Percentiles rank a stretch among this genome's conserved stretches.
Evolutionary conservation across 805 yeast genomes (phyloP).

Genomic region (Kazachstania bromeliacearum): DNA sequence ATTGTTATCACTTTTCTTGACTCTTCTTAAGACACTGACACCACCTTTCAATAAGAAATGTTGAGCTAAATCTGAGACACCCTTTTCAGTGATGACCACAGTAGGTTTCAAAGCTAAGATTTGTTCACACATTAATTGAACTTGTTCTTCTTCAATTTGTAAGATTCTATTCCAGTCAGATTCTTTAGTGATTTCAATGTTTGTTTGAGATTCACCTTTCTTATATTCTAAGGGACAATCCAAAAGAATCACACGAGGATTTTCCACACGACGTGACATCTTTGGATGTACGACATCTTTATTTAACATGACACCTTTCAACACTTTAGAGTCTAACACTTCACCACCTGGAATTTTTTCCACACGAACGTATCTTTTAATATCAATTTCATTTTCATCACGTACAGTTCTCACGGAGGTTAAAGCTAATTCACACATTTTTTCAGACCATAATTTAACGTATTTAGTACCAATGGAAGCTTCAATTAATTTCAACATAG

Average conservation of each 20-base stretch:
- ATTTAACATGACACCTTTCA: constrained; percentile 87
- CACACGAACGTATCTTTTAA: constrained; percentile 83
- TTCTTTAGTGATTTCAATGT: constrained; percentile 92
- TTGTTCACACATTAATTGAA: constrained; percentile 75
- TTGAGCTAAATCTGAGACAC: constrained; percentile 95
- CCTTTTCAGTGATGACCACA: constrained; percentile 94
- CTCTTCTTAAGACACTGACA: constrained; percentile 86
- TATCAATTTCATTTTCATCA: constrained; percentile 67
- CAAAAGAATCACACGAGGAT: constrained; percentile 79
- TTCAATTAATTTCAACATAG: constrained; percentile 75
- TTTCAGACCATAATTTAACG: constrained; percentile 79
- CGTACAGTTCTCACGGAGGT: constrained; percentile 80
- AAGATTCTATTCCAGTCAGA: constrained; percentile 92
- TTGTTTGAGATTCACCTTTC: constrained; percentile 98
- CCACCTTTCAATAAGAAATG: constrained; percentile 91
- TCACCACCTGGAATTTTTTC: constrained; percentile 99
- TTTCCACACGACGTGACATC: constrained; percentile 82
- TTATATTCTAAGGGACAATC: constrained; percentile 98
- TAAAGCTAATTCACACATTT: constrained; percentile 83
- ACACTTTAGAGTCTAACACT: constrained; percentile 75
- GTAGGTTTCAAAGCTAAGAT: constrained; percentile 82
- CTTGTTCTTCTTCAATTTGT: constrained; percentile 97
- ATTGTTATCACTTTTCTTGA: constrained; percentile 89
- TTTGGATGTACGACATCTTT: constrained; percentile 98
- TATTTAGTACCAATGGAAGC: constrained; percentile 96